phyloP scores from a whole-genome alignment of 2,329 filamentous ascomycete species.

The Botrytis hyacinthi region DNA sequence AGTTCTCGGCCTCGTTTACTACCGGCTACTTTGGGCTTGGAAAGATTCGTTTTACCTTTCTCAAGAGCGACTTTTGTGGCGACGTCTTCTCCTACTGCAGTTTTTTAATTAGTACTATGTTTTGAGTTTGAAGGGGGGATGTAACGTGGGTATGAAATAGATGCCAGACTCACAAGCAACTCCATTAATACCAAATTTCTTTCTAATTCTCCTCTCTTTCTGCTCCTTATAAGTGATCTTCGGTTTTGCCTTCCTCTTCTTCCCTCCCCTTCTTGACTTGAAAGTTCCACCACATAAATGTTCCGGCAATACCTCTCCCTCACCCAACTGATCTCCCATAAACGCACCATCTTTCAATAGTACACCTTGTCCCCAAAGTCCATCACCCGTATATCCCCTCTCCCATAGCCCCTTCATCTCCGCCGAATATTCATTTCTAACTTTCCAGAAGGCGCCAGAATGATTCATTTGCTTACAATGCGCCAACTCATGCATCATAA shows the following conservation, averaged over 20 bases:
- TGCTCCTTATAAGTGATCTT: slow-evolving; percentile 42
- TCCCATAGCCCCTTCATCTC: slow-evolving; percentile 71
- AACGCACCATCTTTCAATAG: slow-evolving; percentile 60
- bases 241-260: slow-evolving; percentile 51
- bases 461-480: slow-evolving; percentile 95
- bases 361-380: slow-evolving; percentile 75
- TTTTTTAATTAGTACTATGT: neutral
- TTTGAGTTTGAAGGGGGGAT: neutral
- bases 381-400: slow-evolving; percentile 73
- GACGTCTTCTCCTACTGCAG: slow-evolving; percentile 51
- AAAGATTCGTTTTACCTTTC: slow-evolving; percentile 50
- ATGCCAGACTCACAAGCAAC: slow-evolving; percentile 21
- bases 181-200: slow-evolving; percentile 54
- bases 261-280: slow-evolving; percentile 51
- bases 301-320: slow-evolving; percentile 60
- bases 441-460: slow-evolving; percentile 74
- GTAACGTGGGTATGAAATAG: neutral
- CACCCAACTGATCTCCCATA: slow-evolving; percentile 51
- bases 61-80: slow-evolving; percentile 46
- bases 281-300: slow-evolving; percentile 83
- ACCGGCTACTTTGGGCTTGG: slow-evolving; percentile 58
- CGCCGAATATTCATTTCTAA: slow-evolving; percentile 69
- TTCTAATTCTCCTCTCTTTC: slow-evolving; percentile 53
- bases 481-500: slow-evolving; percentile 85
- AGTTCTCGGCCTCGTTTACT: slow-evolving; percentile 59